A percentile compares a stretch with the other conserved stretches of the same genome.
These are phyloP conservation scores for Phytopythium mirpurense DNA, from an alignment of 352 stramenopile species.

Conservation along the genomic window DNA sequence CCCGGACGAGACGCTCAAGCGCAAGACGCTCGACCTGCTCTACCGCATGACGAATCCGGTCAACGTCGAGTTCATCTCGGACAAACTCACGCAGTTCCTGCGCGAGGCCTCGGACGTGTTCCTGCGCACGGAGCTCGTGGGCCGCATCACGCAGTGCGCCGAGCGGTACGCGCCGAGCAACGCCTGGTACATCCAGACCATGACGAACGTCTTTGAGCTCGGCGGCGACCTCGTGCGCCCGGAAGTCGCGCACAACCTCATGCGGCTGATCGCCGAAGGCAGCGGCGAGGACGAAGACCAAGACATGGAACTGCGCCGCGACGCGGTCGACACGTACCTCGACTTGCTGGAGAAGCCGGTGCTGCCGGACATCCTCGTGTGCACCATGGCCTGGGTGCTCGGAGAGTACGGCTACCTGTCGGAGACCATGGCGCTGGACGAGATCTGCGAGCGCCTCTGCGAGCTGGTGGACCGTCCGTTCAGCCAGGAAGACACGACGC, in stretches of 20 bases:
- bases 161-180: slow-evolving; percentile 97
- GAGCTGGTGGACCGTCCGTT: slow-evolving; percentile 87
- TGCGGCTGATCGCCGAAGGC: slow-evolving; percentile 97
- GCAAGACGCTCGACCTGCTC: slow-evolving; percentile 96
- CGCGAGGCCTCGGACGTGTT: slow-evolving; percentile 96
- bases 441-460: slow-evolving; percentile 95
- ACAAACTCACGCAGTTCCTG: slow-evolving; percentile 97
- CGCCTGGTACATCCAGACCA: slow-evolving; percentile 98
- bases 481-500: slow-evolving; percentile 89
- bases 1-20: slow-evolving; percentile 98
- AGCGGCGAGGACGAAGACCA: slow-evolving; percentile 96
- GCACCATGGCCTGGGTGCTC: slow-evolving; percentile 98
- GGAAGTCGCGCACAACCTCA: slow-evolving; percentile 97
- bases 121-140: slow-evolving; percentile 95
- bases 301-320: slow-evolving; percentile 94
- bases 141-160: slow-evolving; percentile 96
- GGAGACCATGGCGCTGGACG: slow-evolving; percentile 88
- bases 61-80: slow-evolving; percentile 99
- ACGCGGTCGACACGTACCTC: slow-evolving; percentile 97
- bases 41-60: slow-evolving; percentile 99
- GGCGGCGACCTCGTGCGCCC: slow-evolving; percentile 96
- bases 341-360: slow-evolving; percentile 94
- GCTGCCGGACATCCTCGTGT: slow-evolving; percentile 95
- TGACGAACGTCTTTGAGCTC: slow-evolving; percentile 95
- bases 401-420: slow-evolving; percentile 99